A percentile compares a stretch with the other conserved stretches of the same genome.
These are phyloP conservation scores for Pulveroboletus sp. DNA, from an alignment of 768 basidiomycete species.

Conservation along the genomic window DNA sequence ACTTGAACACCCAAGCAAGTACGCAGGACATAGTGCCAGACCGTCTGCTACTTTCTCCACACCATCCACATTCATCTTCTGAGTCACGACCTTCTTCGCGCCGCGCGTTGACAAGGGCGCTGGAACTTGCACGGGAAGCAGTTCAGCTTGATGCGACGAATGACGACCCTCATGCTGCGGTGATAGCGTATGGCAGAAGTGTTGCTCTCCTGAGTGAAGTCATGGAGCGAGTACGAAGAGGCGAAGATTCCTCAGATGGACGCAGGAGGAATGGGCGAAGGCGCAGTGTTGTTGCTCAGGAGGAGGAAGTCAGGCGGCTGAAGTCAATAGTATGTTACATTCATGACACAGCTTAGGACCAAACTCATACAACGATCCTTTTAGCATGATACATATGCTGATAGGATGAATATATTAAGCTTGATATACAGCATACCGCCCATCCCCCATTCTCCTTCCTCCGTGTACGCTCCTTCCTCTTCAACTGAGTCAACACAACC, in stretches of 20 bases:
- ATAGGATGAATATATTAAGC: slow-evolving; percentile 89
- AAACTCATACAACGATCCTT: slow-evolving; percentile 13
- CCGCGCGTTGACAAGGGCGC: slow-evolving; percentile 76
- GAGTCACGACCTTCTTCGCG: slow-evolving; percentile 69
- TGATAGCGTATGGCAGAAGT: slow-evolving; percentile 83
- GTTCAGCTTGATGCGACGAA: slow-evolving; percentile 85
- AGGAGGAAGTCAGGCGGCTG: slow-evolving; percentile 82
- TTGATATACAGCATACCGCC: slow-evolving; percentile 85
- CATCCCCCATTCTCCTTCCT: slow-evolving; percentile 59
- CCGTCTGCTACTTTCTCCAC: slow-evolving; percentile 41
- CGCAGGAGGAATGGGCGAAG: slow-evolving; percentile 57
- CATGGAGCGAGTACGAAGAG: slow-evolving; percentile 85
- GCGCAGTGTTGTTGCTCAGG: slow-evolving; percentile 81
- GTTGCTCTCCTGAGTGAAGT: slow-evolving; percentile 86
- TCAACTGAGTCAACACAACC: slow-evolving; percentile 35
- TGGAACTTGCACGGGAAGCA: slow-evolving; percentile 86
- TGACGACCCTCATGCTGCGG: slow-evolving; percentile 83
- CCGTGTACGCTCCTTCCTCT: slow-evolving; percentile 41
- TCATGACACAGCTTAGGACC: slow-evolving; percentile 5
- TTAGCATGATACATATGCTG: slow-evolving; percentile 93
- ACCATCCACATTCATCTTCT: slow-evolving; percentile 37
- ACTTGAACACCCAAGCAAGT: slow-evolving; percentile 18
- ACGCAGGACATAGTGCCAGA: slow-evolving; percentile 41
- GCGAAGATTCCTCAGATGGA: slow-evolving; percentile 75
- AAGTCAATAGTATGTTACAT: slow-evolving; percentile 77